These are phyloP conservation scores for Wickerhamomyces chambardii DNA, from an alignment of 805 yeast genomes.

Conservation along the genomic window DNA sequence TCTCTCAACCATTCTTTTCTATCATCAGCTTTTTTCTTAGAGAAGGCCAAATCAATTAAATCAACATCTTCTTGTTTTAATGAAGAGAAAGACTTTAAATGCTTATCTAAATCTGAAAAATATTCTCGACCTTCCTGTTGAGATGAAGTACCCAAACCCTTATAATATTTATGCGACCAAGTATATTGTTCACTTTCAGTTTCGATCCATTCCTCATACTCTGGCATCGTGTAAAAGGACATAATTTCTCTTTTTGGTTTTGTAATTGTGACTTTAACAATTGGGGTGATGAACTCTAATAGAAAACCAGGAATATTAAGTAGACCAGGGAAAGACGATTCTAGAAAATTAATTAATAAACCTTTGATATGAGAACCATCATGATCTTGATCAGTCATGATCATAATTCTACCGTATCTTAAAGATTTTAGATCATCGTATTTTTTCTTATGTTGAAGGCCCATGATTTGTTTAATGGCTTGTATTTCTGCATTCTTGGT, in stretches of 20 bases:
- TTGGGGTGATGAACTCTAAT: constrained; percentile 92
- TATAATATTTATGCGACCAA: constrained; percentile 93
- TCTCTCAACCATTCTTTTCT: constrained; percentile 94
- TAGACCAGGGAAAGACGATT: constrained; percentile 90
- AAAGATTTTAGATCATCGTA: constrained; percentile 67
- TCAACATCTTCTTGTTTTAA: constrained; percentile 71
- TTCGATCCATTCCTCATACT: constrained; percentile 89
- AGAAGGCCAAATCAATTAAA: constrained; percentile 84
- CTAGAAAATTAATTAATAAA: constrained; percentile 84
- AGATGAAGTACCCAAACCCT: constrained; percentile 96
- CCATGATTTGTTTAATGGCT: constrained; percentile 92
- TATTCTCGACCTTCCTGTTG: constrained; percentile 81
- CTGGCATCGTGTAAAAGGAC: constrained; percentile 91
- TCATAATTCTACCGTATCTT: constrained; percentile 95
- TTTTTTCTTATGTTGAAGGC: constrained; percentile 84
- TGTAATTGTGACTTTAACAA: constrained; percentile 78
- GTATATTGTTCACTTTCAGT: constrained; percentile 64
- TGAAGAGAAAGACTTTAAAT: constrained; percentile 77
- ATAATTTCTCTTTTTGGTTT: constrained; percentile 51
- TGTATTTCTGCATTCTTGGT: constrained; percentile 90
- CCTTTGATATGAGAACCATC: constrained; percentile 99
- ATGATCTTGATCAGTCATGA: constrained; percentile 99
- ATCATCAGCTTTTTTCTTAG: constrained; percentile 92
- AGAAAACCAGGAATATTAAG: constrained; percentile 86
- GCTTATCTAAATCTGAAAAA: constrained; percentile 76